A percentile compares a stretch with the other conserved stretches of the same genome.
These are phyloP conservation scores for Venturia asperata DNA, from an alignment of 2,329 filamentous ascomycete species.

Conservation along the genomic window DNA sequence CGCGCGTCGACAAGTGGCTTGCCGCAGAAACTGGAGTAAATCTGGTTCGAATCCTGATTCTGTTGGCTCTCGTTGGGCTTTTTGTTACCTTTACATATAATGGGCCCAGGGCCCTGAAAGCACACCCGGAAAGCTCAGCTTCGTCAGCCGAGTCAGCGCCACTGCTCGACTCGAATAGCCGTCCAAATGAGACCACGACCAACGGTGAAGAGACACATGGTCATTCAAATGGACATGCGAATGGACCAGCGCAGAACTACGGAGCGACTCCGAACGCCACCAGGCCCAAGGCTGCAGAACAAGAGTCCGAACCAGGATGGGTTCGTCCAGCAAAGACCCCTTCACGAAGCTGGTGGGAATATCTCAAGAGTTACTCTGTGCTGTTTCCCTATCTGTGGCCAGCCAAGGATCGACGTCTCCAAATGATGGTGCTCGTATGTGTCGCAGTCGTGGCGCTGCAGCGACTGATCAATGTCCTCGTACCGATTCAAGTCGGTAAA, in stretches of 20 bases:
- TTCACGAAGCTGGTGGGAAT: conserved; percentile 92
- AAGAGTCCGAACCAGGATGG: conserved; percentile 58
- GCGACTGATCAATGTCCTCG: conserved; percentile 75
- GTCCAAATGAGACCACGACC: conserved; percentile 5
- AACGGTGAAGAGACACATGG: conserved; percentile 34
- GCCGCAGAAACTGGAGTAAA: conserved; percentile 60
- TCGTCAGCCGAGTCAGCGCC: conserved; percentile 8
- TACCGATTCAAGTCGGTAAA: conserved; percentile 70
- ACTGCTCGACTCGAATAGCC: conserved; percentile 9
- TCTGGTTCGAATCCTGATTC: conserved; percentile 59
- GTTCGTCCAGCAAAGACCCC: conserved; percentile 82
- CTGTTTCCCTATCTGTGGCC: conserved; percentile 99
- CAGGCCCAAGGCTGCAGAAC: conserved; percentile 13
- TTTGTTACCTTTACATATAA: conserved; percentile 36
- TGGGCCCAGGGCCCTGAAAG: not conserved
- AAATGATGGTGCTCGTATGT: conserved; percentile 74
- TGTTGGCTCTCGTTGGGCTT: conserved; percentile 53
- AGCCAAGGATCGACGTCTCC: conserved; percentile 65
- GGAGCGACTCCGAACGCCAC: not conserved
- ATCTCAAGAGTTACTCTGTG: conserved; percentile 80
- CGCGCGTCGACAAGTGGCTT: conserved; percentile 56
- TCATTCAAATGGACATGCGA: conserved; percentile 4
- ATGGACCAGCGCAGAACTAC: conserved; percentile 7
- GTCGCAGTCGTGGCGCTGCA: conserved; percentile 74
- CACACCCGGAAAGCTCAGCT: not conserved